Conservation (phyloP, 352 stramenopile genomes). For the Pythium aphanidermatum region DNA sequence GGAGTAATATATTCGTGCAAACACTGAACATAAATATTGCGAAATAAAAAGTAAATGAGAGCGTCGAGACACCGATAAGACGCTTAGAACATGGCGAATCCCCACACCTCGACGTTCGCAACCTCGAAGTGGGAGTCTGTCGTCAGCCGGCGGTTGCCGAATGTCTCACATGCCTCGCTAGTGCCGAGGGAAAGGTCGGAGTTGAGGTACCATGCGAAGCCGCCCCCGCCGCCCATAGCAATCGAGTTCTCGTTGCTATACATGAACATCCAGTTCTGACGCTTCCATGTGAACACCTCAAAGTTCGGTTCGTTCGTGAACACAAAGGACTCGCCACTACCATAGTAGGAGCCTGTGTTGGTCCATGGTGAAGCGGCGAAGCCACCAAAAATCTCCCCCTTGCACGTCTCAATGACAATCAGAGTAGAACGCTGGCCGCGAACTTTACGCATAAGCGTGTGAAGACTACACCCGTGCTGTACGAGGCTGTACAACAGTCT, state of each 20-base stretch:
- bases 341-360: constrained; percentile 54
- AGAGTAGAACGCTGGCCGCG: constrained; percentile 36
- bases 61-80: constrained; percentile 2
- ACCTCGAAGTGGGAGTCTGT: constrained; percentile 48
- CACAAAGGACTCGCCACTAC: constrained; percentile 64
- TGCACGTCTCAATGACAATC: constrained; percentile 54
- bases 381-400: constrained; percentile 59
- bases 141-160: constrained; percentile 52
- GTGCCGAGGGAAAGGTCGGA: constrained; percentile 54
- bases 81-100: constrained; percentile 50
- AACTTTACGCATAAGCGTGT: constrained; percentile 44
- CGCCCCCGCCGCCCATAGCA: constrained; percentile 64
- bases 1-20: not conserved
- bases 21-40: constrained; percentile 20
- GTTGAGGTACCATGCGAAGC: constrained; percentile 68
- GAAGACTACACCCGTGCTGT: constrained; percentile 63
- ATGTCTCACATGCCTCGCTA: constrained; percentile 45
- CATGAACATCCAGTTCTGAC: constrained; percentile 64
- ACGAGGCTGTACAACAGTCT: constrained; percentile 51
- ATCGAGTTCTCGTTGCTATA: constrained; percentile 60
- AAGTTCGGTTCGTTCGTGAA: constrained; percentile 58
- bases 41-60: not conserved
- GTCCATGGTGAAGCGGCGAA: constrained; percentile 46
- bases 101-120: constrained; percentile 61
- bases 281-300: constrained; percentile 57